Conservation (phyloP, 768 basidiomycete genomes). For the Tricholoma sp. region DNA sequence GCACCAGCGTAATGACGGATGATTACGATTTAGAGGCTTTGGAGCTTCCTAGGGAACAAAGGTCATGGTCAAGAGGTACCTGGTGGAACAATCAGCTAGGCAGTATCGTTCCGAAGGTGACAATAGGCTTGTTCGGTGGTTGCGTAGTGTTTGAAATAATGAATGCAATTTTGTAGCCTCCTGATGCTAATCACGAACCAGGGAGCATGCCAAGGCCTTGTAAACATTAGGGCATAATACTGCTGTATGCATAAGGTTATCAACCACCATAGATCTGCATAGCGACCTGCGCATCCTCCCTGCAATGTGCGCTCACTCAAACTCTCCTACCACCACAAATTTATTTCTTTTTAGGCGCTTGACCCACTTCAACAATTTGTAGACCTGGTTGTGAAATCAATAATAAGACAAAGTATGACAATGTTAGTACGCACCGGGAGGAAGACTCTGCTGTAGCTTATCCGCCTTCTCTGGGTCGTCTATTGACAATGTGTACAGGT, state of each 20-base stretch:
- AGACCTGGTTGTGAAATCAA: conserved; percentile 44
- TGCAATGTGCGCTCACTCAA: conserved; percentile 14
- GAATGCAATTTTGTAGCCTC: conserved; percentile 6
- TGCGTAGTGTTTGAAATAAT: conserved; percentile 15
- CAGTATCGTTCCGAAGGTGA: conserved; percentile 15
- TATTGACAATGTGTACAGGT: conserved; percentile 94
- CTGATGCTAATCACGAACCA: not conserved
- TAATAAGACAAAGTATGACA: not conserved
- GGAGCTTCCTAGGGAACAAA: conserved; percentile 12
- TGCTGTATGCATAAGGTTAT: conserved; percentile 28
- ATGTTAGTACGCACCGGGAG: conserved; percentile 75
- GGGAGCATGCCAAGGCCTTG: not conserved
- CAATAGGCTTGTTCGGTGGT: conserved; percentile 16
- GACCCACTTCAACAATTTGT: conserved; percentile 65
- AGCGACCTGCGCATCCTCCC: conserved; percentile 9
- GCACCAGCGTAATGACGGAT: conserved; percentile 1
- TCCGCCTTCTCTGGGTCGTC: conserved; percentile 98
- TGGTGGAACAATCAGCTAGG: conserved; percentile 17
- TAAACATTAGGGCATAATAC: conserved; percentile 18
- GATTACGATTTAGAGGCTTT: conserved; percentile 30
- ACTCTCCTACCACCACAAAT: conserved; percentile 18
- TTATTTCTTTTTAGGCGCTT: conserved; percentile 72
- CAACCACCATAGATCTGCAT: conserved; percentile 21
- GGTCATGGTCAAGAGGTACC: conserved; percentile 5
- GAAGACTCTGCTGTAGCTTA: conserved; percentile 92